A percentile compares a stretch with the other conserved stretches of the same genome.
Evolutionary conservation across 2,329 filamentous ascomycete species (phyloP).

Genomic region (Talaromyces sp.): DNA sequence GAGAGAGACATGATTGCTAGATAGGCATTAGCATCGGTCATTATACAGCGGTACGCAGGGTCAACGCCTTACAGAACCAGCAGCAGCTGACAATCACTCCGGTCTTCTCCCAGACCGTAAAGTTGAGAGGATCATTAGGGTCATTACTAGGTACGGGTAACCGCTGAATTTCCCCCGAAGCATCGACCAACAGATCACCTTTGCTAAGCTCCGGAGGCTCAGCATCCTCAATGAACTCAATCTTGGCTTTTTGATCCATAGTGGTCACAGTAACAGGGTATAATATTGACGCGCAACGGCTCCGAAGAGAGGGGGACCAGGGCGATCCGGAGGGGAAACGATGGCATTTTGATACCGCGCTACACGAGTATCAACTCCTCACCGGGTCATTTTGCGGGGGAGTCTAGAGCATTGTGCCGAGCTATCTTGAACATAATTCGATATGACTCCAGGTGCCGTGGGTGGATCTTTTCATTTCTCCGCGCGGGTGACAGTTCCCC

Average conservation of each 20-base stretch:
- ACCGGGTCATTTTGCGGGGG: not conserved
- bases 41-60: not conserved
- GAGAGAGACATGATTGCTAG: slow-evolving; percentile 30
- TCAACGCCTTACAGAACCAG: slow-evolving; percentile 26
- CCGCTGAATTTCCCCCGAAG: slow-evolving; percentile 22
- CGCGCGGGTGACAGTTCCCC: slow-evolving; percentile 1
- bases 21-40: no score
- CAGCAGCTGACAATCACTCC: slow-evolving; percentile 31
- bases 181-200: slow-evolving; percentile 17
- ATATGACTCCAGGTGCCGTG: not conserved
- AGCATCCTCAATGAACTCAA: slow-evolving; percentile 19
- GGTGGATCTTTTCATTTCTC: not conserved
- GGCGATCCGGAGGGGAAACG: not conserved
- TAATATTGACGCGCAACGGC: slow-evolving; percentile 4
- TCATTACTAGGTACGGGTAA: slow-evolving; percentile 29
- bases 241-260: slow-evolving; percentile 12
- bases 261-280: slow-evolving; percentile 2
- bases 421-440: not conserved
- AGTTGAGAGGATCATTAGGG: slow-evolving; percentile 31
- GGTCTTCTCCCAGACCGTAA: slow-evolving; percentile 24
- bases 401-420: not conserved
- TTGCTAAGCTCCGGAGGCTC: slow-evolving; percentile 3
- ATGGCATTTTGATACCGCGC: not conserved
- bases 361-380: not conserved
- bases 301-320: slow-evolving; percentile 1